These are phyloP conservation scores for Volutella citrinella DNA, from an alignment of 2,329 filamentous ascomycete genomes.

Conservation along the genomic window DNA sequence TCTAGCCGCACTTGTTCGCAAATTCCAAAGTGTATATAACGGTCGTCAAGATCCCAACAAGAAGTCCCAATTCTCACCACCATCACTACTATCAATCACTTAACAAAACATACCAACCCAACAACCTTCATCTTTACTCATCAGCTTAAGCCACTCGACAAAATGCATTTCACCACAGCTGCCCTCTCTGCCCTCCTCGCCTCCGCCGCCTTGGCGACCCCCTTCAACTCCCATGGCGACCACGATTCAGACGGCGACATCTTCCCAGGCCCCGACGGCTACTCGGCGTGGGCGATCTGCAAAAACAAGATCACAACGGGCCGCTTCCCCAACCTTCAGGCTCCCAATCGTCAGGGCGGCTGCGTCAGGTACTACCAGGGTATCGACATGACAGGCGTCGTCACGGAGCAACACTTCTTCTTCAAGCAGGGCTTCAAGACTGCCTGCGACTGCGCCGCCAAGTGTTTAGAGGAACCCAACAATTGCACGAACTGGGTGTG, in stretches of 20 bases:
- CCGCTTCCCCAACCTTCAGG: constrained; percentile 10
- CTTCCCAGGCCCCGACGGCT: constrained; percentile 2
- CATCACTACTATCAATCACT: no score
- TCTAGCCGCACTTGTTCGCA: no score
- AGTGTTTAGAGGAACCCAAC: constrained; percentile 1
- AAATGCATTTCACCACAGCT: neutral
- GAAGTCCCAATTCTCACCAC: no score
- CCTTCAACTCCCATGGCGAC: neutral
- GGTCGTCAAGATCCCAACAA: no score
- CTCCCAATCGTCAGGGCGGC: constrained; percentile 7
- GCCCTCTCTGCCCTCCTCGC: neutral
- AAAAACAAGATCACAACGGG: constrained; percentile 6
- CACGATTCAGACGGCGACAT: neutral
- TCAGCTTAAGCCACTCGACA: no score
- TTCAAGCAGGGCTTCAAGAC: constrained; percentile 8
- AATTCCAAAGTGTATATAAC: no score
- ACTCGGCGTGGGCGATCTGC: constrained; percentile 9
- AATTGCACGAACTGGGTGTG: constrained; percentile 11
- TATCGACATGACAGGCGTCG: constrained; percentile 14
- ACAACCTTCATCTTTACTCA: neutral
- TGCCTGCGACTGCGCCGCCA: constrained; percentile 5
- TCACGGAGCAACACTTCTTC: constrained; percentile 11
- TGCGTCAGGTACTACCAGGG: constrained; percentile 12
- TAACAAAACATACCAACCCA: neutral
- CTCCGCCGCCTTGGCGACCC: neutral